Evolutionary conservation across 1,139 yeast genomes (phyloP), one percentile per base, ranked within the genome.

Genomic region (Kluyveromyces sp.): DNA sequence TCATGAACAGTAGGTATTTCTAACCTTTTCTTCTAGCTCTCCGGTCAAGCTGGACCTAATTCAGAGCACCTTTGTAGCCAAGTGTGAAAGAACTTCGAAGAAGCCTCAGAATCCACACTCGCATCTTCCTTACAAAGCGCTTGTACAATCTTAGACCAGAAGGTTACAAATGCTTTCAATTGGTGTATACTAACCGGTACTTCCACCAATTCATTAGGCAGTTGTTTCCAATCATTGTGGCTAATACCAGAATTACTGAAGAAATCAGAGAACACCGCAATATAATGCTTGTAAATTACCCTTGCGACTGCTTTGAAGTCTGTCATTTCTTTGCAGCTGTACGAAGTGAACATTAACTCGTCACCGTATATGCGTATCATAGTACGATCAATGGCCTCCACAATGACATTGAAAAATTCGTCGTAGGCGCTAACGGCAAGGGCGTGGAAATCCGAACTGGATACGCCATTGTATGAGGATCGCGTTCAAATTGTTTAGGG

Each of bases 361-460:
- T 78, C 83, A 0, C 78, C 88, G 56, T 76, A 85, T 34, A 71
- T 78, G 3, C 66, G 59, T n/a, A 57, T 63, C 78, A 85, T 73
- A 32, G 78, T 74, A 46, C 64, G 65, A 48, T 78, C 79, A 2
- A 81, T 67, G 1, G 78, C 76, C 2, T 77, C 73, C 8, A 70
- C 54, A 0, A 73, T 65, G 1, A 79, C 50, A 3, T 59, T 58
- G 45, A 69, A 70, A 0, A 78, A 65, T 55, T 82, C 84, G 0
- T 52, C 47, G 50, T 63, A 71, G 0, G 72, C 43, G 7, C n/a
- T n/a, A n/a, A 21, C 34, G 7, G 37, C 25, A n/a, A 41, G n/a
- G 7, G 21, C 21, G 10, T 21, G 28, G 8, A 41, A 15, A 26
- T 28, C 32, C 6, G 26, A 37, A 8, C 6, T 7, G 31, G 7